Conservation (phyloP, 1,284 basidiomycete genomes). For the Hymenochaete sp. region DNA sequence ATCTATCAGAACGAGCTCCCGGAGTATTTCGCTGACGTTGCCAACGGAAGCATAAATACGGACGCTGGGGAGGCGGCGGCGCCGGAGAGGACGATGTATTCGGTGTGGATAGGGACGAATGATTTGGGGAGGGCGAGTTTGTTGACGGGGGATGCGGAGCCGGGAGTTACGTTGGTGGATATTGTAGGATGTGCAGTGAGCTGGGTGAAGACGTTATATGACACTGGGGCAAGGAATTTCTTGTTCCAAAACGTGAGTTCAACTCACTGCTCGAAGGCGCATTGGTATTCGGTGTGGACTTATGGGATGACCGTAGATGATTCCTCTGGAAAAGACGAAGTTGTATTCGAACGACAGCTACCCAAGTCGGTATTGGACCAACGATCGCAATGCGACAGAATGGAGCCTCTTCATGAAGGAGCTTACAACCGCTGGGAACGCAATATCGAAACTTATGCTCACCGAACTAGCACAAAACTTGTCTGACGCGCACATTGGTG, state of each 20-base stretch:
- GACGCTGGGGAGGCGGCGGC: too few species aligned
- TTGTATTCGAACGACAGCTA: slow-evolving; percentile 31
- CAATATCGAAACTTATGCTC: slow-evolving; percentile 29
- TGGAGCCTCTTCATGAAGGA: slow-evolving; percentile 34
- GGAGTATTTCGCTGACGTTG: slow-evolving; percentile 27
- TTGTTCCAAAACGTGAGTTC: slow-evolving; percentile 38
- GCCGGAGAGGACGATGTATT: slow-evolving; percentile 35
- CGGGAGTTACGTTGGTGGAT: slow-evolving; percentile 34
- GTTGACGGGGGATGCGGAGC: slow-evolving; percentile 30
- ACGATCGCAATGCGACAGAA: slow-evolving; percentile 31
- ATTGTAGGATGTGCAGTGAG: slow-evolving; percentile 35
- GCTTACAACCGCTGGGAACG: slow-evolving; percentile 29
- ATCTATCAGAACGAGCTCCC: slow-evolving; percentile 35
- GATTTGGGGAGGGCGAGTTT: slow-evolving; percentile 34
- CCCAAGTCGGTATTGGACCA: slow-evolving; percentile 30
- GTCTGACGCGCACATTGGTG: slow-evolving; percentile 32
- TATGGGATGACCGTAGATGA: slow-evolving; percentile 23
- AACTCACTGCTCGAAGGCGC: background rate
- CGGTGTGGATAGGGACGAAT: slow-evolving; percentile 45
- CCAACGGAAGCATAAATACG: slow-evolving; percentile 24
- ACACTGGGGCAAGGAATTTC: slow-evolving; percentile 37
- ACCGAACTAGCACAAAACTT: slow-evolving; percentile 26
- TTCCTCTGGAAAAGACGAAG: slow-evolving; percentile 27
- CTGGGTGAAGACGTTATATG: slow-evolving; percentile 33
- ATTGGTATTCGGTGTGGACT: background rate